phyloP scores from a whole-genome alignment of 306 rosid species.

The Glycine tomentella region DNA sequence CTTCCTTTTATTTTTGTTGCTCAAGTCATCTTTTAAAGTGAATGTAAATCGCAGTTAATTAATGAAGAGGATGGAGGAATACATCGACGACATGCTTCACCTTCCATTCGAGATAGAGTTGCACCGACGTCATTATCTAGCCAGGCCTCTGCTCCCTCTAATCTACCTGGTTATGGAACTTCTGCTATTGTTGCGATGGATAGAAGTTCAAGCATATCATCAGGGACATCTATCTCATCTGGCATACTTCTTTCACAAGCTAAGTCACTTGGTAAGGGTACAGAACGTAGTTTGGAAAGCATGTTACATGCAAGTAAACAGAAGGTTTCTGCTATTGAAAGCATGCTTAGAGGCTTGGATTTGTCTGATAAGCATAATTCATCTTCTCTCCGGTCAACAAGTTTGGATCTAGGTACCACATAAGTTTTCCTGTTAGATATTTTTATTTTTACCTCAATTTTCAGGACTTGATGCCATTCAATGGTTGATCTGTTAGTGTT shows the following conservation, averaged over 20 bases:
- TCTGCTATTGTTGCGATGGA: slow-evolving; percentile 99
- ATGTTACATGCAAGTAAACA: slow-evolving; percentile 97
- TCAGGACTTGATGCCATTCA: slow-evolving; percentile 35
- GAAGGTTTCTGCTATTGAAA: slow-evolving; percentile 93
- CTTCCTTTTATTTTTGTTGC: slow-evolving; percentile 34
- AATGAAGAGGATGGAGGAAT: slow-evolving; percentile 99
- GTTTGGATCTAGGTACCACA: slow-evolving; percentile 99
- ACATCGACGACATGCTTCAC: slow-evolving; percentile 98
- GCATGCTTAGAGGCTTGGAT: slow-evolving; percentile 98
- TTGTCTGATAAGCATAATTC: slow-evolving; percentile 81
- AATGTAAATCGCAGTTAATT: slow-evolving; percentile 68
- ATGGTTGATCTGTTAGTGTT: slow-evolving; percentile 23
- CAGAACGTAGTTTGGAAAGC: slow-evolving; percentile 97
- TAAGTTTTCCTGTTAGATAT: slow-evolving; percentile 51
- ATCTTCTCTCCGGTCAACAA: slow-evolving; percentile 82
- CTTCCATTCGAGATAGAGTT: slow-evolving; percentile 96
- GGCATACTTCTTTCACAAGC: slow-evolving; percentile 77
- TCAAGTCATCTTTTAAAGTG: slow-evolving; percentile 41
- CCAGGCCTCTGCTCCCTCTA: slow-evolving; percentile 79
- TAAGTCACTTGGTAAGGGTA: slow-evolving; percentile 75
- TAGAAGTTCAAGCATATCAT: slow-evolving; percentile 86
- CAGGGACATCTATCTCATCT: slow-evolving; percentile 84
- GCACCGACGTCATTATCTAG: slow-evolving; percentile 59
- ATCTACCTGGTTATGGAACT: slow-evolving; percentile 96
- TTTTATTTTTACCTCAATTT: slow-evolving; percentile 39